Conservation (phyloP, 371 early-diverging fungal species). For the Zychaea mexicana region DNA sequence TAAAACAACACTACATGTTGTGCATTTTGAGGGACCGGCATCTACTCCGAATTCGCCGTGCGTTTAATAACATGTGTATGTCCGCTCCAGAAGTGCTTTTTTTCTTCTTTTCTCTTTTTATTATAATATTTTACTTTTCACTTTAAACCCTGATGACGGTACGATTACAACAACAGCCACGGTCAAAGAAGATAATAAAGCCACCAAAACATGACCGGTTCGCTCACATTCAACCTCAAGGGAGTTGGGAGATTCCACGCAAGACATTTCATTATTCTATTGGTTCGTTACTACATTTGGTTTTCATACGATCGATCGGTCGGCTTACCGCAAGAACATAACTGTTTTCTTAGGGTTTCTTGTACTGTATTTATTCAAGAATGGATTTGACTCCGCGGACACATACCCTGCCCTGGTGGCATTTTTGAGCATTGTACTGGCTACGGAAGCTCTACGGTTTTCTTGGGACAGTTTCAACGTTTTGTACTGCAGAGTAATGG, state of each 20-base stretch:
- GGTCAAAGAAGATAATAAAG: background rate
- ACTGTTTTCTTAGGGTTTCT: slow-evolving; percentile 42
- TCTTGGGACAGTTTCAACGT: slow-evolving; percentile 45
- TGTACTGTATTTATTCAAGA: slow-evolving; percentile 37
- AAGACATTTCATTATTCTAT: slow-evolving; percentile 56
- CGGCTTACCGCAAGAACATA: background rate
- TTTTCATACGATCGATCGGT: background rate
- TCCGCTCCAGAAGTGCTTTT: too few species aligned
- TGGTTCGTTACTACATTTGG: slow-evolving; percentile 29
- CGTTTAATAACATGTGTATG: too few species aligned
- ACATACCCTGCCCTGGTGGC: slow-evolving; percentile 36
- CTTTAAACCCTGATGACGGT: background rate
- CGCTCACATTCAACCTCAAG: slow-evolving; percentile 37
- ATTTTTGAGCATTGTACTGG: slow-evolving; percentile 29
- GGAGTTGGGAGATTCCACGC: slow-evolving; percentile 56
- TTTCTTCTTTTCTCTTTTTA: background rate
- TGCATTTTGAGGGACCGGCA: too few species aligned
- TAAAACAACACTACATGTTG: too few species aligned
- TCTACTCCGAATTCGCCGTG: background rate
- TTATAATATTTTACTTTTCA: background rate
- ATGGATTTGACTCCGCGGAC: slow-evolving; percentile 28
- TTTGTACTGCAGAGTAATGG: slow-evolving; percentile 44
- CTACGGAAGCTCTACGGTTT: slow-evolving; percentile 50
- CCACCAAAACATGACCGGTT: slow-evolving; percentile 12
- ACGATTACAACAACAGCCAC: background rate